phyloP scores from a whole-genome alignment of 2,329 filamentous ascomycete genomes.

The Ambrosiella xylebori region DNA sequence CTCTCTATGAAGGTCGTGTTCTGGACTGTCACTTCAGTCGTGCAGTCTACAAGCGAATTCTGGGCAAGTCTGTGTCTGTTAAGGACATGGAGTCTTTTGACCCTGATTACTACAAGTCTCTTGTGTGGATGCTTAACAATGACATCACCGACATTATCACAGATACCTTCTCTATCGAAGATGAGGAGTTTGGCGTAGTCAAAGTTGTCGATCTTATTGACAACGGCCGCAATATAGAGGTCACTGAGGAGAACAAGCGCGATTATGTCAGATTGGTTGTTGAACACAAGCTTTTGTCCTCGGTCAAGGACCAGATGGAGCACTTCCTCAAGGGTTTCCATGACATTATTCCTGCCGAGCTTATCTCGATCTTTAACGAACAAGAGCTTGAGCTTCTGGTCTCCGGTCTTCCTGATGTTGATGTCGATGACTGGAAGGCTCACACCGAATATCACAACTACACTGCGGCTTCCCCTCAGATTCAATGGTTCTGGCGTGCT shows the following conservation, averaged over 20 bases:
- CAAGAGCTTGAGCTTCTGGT: slow-evolving; percentile 94
- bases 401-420: slow-evolving; percentile 90
- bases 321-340: slow-evolving; percentile 92
- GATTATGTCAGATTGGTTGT: slow-evolving; percentile 91
- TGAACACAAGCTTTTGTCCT: slow-evolving; percentile 79
- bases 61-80: slow-evolving; percentile 85
- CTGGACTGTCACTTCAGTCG: slow-evolving; percentile 98
- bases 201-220: slow-evolving; percentile 74
- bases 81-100: slow-evolving; percentile 99
- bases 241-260: slow-evolving; percentile 96
- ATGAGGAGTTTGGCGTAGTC: slow-evolving; percentile 82
- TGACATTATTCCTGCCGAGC: slow-evolving; percentile 85
- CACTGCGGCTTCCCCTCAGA: slow-evolving; percentile 79
- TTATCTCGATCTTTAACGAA: slow-evolving; percentile 96
- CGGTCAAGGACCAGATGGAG: slow-evolving; percentile 87
- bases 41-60: slow-evolving; percentile 93
- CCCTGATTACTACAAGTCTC: slow-evolving; percentile 95
- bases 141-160: slow-evolving; percentile 97
- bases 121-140: slow-evolving; percentile 96
- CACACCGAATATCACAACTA: slow-evolving; percentile 99
- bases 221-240: slow-evolving; percentile 76
- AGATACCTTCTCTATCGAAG: slow-evolving; percentile 87
- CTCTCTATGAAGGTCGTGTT: slow-evolving; percentile 85
- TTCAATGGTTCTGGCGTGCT: slow-evolving; percentile 99
- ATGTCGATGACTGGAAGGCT: slow-evolving; percentile 97